Evolutionary conservation across 2,329 filamentous ascomycete species (phyloP).

Genomic region (Colletotrichum lindemuthianum): DNA sequence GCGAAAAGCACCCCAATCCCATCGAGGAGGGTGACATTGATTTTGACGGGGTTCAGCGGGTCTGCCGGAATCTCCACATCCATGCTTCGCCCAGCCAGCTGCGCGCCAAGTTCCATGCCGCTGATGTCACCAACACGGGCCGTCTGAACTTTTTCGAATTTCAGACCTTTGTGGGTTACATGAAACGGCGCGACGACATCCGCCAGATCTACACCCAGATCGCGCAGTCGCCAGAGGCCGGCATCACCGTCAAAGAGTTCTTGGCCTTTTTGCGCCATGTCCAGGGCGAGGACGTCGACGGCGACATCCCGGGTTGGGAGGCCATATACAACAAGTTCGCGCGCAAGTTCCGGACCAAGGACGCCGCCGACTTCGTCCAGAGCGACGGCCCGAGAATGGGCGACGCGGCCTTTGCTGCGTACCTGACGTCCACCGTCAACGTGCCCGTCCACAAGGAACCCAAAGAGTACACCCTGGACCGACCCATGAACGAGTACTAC

Average conservation of each 20-base stretch:
- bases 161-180: constrained; percentile 80
- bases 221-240: constrained; percentile 66
- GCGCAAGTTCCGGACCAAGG: constrained; percentile 64
- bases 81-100: constrained; percentile 84
- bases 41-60: constrained; percentile 79
- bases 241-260: constrained; percentile 79
- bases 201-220: constrained; percentile 75
- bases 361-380: constrained; percentile 53
- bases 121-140: constrained; percentile 72
- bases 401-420: constrained; percentile 80
- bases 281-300: constrained; percentile 81
- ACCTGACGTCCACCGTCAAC: constrained; percentile 80
- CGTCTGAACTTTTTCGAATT: constrained; percentile 84
- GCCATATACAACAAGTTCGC: constrained; percentile 76
- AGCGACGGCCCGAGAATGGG: constrained; percentile 67
- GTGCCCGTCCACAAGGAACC: constrained; percentile 70
- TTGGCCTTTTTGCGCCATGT: constrained; percentile 76
- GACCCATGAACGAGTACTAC: constrained; percentile 95
- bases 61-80: constrained; percentile 92
- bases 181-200: constrained; percentile 88
- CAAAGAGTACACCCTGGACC: constrained; percentile 74
- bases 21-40: constrained; percentile 77
- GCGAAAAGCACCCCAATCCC: constrained; percentile 55
- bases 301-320: constrained; percentile 74
- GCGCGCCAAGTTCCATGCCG: constrained; percentile 76